A percentile compares a stretch with the other conserved stretches of the same genome.
Conservation (phyloP, 192 early-diverging fungal genomes). For the Diversispora eburnea region DNA sequence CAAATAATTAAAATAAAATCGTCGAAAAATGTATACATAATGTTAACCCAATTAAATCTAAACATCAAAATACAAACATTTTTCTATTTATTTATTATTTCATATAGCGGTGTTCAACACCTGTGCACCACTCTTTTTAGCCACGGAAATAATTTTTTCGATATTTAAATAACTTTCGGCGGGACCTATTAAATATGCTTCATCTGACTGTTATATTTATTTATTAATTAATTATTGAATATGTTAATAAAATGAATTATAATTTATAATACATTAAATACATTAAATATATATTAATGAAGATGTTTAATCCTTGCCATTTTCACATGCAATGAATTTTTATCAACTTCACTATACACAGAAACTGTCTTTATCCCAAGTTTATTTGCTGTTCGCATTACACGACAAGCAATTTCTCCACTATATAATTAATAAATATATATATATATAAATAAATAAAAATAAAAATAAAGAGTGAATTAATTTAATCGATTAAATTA, state of each 20-base stretch:
- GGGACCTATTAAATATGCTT: constrained; percentile 87
- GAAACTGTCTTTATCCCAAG: constrained; percentile 96
- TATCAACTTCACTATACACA: constrained; percentile 89
- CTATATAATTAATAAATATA: too few species aligned
- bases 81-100: too few species aligned
- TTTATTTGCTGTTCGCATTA: constrained; percentile 75
- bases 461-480: neutral
- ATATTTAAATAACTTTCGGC: constrained; percentile 82
- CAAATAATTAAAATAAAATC: neutral
- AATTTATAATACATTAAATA: constrained; percentile 3
- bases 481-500: neutral
- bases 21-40: neutral
- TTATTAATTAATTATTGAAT: too few species aligned
- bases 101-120: constrained; percentile 31
- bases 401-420: constrained; percentile 80
- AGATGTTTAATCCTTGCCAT: constrained; percentile 46
- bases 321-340: constrained; percentile 76
- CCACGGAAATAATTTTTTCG: constrained; percentile 79
- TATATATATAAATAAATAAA: too few species aligned
- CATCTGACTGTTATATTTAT: constrained; percentile 77
- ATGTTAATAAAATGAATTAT: constrained; percentile 15
- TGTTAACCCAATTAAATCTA: neutral
- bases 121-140: constrained; percentile 70
- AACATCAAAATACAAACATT: too few species aligned
- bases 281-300: neutral